Conservation (phyloP, 352 stramenopile species). For the Nothophytophthora sp. region DNA sequence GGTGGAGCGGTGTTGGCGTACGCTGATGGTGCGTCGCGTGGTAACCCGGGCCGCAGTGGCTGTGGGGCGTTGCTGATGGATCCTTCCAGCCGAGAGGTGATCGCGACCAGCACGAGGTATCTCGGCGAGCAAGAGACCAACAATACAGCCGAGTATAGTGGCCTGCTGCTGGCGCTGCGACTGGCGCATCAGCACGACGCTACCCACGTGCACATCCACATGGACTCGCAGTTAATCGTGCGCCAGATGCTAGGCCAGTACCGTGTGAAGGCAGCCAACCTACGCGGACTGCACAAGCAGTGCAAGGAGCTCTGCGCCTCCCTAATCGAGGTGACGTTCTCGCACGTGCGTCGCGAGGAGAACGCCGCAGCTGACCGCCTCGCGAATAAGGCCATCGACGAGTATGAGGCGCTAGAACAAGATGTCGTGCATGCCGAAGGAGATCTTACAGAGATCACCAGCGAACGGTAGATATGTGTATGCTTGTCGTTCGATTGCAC, state of each 20-base stretch:
- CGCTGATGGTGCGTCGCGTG: conserved; percentile 70
- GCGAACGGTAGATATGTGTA: too few relatives aligned
- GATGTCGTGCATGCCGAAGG: not conserved
- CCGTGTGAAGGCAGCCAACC: conserved; percentile 64
- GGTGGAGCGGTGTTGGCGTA: conserved; percentile 36
- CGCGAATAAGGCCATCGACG: conserved; percentile 69
- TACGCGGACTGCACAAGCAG: conserved; percentile 43
- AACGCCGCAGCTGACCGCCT: conserved; percentile 62
- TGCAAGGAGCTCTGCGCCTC: conserved; percentile 34
- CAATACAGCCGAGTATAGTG: conserved; percentile 75
- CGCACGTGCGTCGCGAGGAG: conserved; percentile 47
- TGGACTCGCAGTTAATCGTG: conserved; percentile 85
- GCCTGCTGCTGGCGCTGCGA: conserved; percentile 57
- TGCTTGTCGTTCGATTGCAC: too few relatives aligned
- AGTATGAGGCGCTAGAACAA: conserved; percentile 24
- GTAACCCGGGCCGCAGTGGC: conserved; percentile 61
- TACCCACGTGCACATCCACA: conserved; percentile 46
- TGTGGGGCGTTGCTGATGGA: conserved; percentile 67
- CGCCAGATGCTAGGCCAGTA: conserved; percentile 76
- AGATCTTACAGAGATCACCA: too few relatives aligned
- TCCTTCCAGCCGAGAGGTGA: conserved; percentile 29
- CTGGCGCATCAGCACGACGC: conserved; percentile 44
- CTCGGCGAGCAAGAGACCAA: conserved; percentile 70
- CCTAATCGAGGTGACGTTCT: conserved; percentile 47
- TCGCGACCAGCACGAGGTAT: conserved; percentile 45